Percentiles rank a stretch among this genome's conserved stretches.
Conservation (phyloP, 108 stramenopile species). For the Cyclotella kingstonii region DNA sequence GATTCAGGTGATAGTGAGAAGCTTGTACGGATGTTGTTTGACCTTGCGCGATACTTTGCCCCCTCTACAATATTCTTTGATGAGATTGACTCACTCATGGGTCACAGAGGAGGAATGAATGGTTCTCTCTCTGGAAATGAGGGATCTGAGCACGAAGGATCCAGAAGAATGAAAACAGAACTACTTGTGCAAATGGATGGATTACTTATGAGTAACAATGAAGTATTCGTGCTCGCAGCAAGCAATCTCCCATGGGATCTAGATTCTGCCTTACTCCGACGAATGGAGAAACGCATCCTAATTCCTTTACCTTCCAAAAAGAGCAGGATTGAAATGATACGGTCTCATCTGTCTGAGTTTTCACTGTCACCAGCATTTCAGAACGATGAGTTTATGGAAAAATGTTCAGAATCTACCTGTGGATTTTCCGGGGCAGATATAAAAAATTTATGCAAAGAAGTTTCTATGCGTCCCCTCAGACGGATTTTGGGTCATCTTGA, state of each 20-base stretch:
- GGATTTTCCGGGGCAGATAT: slow-evolving; percentile 68
- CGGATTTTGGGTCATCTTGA: slow-evolving; percentile 34
- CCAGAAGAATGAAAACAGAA: slow-evolving; percentile 87
- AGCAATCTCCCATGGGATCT: slow-evolving; percentile 85
- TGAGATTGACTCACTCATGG: slow-evolving; percentile 79
- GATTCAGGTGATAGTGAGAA: slow-evolving; percentile 61
- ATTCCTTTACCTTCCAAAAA: slow-evolving; percentile 60
- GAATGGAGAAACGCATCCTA: slow-evolving; percentile 69
- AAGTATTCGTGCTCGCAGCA: slow-evolving; percentile 73
- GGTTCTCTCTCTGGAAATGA: slow-evolving; percentile 30
- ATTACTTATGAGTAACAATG: slow-evolving; percentile 12
- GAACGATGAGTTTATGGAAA: slow-evolving; percentile 24
- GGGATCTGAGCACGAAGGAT: slow-evolving; percentile 78
- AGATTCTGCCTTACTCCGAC: slow-evolving; percentile 69
- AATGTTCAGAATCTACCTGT: slow-evolving; percentile 19
- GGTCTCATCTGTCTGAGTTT: slow-evolving; percentile 31
- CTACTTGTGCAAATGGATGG: slow-evolving; percentile 88
- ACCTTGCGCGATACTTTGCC: slow-evolving; percentile 62
- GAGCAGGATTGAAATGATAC: slow-evolving; percentile 60
- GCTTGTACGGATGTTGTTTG: slow-evolving; percentile 84
- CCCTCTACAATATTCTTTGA: slow-evolving; percentile 81
- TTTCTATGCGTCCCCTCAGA: slow-evolving; percentile 66
- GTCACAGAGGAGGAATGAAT: slow-evolving; percentile 45
- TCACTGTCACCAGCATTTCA: slow-evolving; percentile 9
- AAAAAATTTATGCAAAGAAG: slow-evolving; percentile 64